These are phyloP conservation scores for Pleoardoris graminearum DNA, from an alignment of 2,329 filamentous ascomycete species.

Conservation along the genomic window DNA sequence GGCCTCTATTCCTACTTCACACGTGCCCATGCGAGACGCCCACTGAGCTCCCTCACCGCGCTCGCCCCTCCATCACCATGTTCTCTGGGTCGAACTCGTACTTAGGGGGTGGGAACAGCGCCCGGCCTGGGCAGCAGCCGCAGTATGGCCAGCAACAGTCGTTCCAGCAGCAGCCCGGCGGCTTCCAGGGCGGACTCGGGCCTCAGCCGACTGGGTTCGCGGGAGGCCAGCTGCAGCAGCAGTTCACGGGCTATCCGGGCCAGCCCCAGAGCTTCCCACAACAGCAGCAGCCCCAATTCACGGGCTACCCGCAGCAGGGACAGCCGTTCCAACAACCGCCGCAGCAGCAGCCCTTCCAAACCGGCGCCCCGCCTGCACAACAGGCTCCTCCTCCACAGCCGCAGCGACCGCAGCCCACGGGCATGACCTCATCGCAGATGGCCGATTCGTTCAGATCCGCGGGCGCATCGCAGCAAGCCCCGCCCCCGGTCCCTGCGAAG, in stretches of 20 bases:
- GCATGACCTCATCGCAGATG: constrained; percentile 66
- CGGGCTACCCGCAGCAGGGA: constrained; percentile 51
- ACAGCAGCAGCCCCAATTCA: constrained; percentile 50
- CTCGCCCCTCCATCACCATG: constrained; percentile 60
- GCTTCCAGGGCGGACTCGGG: constrained; percentile 50
- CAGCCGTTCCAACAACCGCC: constrained; percentile 52
- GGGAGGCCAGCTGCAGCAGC: constrained; percentile 53
- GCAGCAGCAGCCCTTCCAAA: constrained; percentile 45
- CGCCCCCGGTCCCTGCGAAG: constrained; percentile 65
- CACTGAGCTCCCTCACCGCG: constrained; percentile 6
- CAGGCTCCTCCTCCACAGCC: constrained; percentile 56
- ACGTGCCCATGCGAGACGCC: constrained; percentile 6
- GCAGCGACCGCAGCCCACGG: constrained; percentile 58
- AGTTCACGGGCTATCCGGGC: constrained; percentile 55
- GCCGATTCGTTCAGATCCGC: constrained; percentile 62
- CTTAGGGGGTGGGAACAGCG: constrained; percentile 75
- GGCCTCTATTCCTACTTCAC: constrained; percentile 5
- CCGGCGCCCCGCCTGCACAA: constrained; percentile 57
- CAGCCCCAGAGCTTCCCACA: constrained; percentile 52
- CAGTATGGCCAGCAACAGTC: constrained; percentile 54
- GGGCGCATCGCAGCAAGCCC: constrained; percentile 50
- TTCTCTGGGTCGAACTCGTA: constrained; percentile 89
- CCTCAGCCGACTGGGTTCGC: constrained; percentile 58
- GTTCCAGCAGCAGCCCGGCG: constrained; percentile 61
- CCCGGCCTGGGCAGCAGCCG: constrained; percentile 64